Percentiles rank a stretch among this genome's conserved stretches.
Evolutionary conservation across 2,329 filamentous ascomycete species (phyloP).

Genomic region (Rhynchosporium agropyri): DNA sequence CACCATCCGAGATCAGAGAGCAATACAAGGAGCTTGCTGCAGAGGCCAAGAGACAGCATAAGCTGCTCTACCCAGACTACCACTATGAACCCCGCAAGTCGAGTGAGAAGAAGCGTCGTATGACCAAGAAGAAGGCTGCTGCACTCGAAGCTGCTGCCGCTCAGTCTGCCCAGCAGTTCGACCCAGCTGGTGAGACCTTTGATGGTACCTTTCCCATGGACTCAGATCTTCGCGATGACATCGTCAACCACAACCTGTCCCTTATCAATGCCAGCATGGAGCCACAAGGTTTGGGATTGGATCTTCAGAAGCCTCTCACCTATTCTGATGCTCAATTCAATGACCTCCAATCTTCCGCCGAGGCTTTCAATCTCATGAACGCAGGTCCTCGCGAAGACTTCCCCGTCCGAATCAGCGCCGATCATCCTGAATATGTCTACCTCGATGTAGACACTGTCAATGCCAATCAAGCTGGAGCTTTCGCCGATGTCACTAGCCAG

Average conservation of each 20-base stretch:
- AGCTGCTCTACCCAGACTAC: neutral
- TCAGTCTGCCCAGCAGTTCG: neutral
- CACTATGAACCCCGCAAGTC: conserved; percentile 6
- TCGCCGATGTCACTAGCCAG: neutral
- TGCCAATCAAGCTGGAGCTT: neutral
- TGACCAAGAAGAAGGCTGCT: conserved; percentile 5
- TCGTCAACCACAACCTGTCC: neutral
- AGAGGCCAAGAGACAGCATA: neutral
- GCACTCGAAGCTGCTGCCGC: neutral
- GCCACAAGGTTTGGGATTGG: neutral
- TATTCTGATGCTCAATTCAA: neutral
- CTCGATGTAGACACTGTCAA: neutral
- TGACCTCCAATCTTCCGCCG: neutral
- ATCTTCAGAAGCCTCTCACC: neutral
- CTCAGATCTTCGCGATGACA: neutral
- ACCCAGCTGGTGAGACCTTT: neutral
- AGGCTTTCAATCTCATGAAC: too few relatives aligned
- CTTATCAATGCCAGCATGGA: neutral
- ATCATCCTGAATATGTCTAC: neutral
- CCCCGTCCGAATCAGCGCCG: neutral
- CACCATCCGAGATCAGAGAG: neutral
- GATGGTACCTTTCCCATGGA: neutral
- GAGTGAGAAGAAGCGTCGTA: conserved; percentile 12
- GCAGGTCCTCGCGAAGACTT: neutral
- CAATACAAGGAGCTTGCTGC: conserved; percentile 3